Base-by-base conservation (phyloP, 257 asterid genomes). In the Oldenlandia corymbosa region DNA sequence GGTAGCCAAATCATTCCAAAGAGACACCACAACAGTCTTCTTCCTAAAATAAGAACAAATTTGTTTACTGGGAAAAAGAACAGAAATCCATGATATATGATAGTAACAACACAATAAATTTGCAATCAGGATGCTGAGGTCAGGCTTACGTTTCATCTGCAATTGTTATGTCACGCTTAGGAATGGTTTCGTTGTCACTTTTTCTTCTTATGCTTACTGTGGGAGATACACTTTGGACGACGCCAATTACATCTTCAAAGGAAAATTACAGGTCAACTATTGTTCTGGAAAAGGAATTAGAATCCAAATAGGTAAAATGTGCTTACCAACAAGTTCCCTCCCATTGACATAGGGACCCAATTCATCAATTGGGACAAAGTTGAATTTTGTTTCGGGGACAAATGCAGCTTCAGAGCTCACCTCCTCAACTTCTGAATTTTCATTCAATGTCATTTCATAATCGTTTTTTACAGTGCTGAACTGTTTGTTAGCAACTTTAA, bases 381-480 rank as follows among this genome's bases (percentile, higher is more conserved):
- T 81, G 75, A 80, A 93, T 46, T 84, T 85, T 16, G 85, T 84
- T 53, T 84, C 94, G 9, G 97, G 96, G 31, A 87, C 75, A 80
- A 85, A 93, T 45, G 88, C 63, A 4, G 76, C 84, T 70, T 87
- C 96, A 18, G 70, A 75, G 71, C 62, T 63, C 39, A 81, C 90
- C 75, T 87, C 96, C 64, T 93, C 99, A 9, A 93, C 96, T 67
- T 75, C 84, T 28, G 97, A 93, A 70, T 76, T 66, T 66, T 90
- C 99, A 80, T 90, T 90, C 61, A 93, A 69, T 13, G 89, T 90
- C 96, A 93, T 84, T 68, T 93, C 97, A 59, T 93, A 93, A 67
- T 93, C 97, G 78, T 93, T 93, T 62, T 78, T 80, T 5, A 93
- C 92, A 1, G 89, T 90, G 60, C 78, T 93, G 85, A 76, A 93